Percentiles rank a stretch among this genome's conserved stretches.
Evolutionary conservation across 2,329 filamentous ascomycete species (phyloP).

Genomic region (Penicillium sp.): DNA sequence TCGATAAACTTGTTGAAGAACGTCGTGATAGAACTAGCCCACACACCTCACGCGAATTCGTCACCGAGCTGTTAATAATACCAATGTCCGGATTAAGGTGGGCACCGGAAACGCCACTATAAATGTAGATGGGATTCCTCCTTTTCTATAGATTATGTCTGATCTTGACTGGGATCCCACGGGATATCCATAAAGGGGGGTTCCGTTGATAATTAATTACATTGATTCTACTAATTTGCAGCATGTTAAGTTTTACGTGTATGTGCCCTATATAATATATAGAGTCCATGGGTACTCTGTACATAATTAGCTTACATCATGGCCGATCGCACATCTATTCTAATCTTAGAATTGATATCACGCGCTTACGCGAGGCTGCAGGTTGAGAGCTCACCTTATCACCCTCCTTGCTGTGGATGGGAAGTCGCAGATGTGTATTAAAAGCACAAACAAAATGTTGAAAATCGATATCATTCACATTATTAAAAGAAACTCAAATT

Average conservation of each 20-base stretch:
- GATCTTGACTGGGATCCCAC: not conserved
- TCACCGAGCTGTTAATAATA: too few species aligned
- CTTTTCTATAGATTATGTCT: not conserved
- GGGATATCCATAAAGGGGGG: not conserved
- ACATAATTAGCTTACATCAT: not conserved
- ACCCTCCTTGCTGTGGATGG: not conserved
- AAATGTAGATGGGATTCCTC: not conserved
- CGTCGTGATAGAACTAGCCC: conserved; percentile 27
- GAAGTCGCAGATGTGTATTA: not conserved
- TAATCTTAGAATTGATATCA: not conserved
- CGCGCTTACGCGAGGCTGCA: not conserved
- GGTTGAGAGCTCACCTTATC: not conserved
- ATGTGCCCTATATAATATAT: not conserved
- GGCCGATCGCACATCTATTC: not conserved
- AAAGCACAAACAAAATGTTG: not conserved
- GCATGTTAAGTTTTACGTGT: too few species aligned
- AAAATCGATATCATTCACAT: not conserved
- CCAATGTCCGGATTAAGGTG: too few species aligned
- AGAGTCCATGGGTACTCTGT: too few species aligned
- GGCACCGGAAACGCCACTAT: too few species aligned
- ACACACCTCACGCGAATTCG: conserved; percentile 38
- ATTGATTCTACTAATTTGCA: not conserved
- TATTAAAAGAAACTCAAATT: conserved; percentile 6
- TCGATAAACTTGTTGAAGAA: too few species aligned
- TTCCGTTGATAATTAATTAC: not conserved